These are phyloP conservation scores for Wickerhamiella pararugosa DNA, from an alignment of 1,139 yeast species.

Conservation along the genomic window DNA sequence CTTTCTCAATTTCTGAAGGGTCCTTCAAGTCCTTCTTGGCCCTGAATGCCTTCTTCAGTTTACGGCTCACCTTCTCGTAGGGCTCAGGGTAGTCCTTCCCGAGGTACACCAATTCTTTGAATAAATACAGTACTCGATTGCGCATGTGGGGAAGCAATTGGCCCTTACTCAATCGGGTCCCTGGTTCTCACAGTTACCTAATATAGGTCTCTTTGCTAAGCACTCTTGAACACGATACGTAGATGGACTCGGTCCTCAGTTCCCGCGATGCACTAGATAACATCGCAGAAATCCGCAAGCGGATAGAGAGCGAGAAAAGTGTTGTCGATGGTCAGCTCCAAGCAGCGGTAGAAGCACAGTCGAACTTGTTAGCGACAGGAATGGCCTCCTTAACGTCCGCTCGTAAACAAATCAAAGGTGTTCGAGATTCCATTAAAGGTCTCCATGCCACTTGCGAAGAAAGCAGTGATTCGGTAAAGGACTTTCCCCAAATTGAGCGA, in stretches of 20 bases:
- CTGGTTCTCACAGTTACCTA: background rate
- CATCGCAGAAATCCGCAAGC: constrained; percentile 39
- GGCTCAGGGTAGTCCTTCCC: constrained; percentile 27
- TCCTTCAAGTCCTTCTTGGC: constrained; percentile 16
- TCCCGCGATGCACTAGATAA: constrained; percentile 37
- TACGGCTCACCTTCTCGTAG: constrained; percentile 19
- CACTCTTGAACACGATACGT: background rate
- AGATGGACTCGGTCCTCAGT: constrained; percentile 6
- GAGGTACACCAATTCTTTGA: constrained; percentile 26
- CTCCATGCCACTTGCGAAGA: constrained; percentile 9
- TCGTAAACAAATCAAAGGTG: constrained; percentile 18
- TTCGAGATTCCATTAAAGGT: constrained; percentile 21
- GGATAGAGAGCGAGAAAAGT: constrained; percentile 52
- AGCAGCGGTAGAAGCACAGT: constrained; percentile 46
- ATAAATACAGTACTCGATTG: constrained; percentile 21
- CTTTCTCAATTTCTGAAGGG: constrained; percentile 19
- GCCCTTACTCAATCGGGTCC: background rate
- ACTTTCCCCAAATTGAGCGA: constrained; percentile 43
- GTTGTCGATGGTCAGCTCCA: constrained; percentile 58
- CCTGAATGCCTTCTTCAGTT: constrained; percentile 22
- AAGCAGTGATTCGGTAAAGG: constrained; percentile 26
- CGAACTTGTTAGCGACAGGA: constrained; percentile 30
- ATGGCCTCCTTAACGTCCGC: constrained; percentile 21
- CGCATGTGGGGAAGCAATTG: constrained; percentile 12
- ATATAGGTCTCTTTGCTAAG: background rate